Conservation (phyloP, 106 monocot species). For the Acorus gramineus region DNA sequence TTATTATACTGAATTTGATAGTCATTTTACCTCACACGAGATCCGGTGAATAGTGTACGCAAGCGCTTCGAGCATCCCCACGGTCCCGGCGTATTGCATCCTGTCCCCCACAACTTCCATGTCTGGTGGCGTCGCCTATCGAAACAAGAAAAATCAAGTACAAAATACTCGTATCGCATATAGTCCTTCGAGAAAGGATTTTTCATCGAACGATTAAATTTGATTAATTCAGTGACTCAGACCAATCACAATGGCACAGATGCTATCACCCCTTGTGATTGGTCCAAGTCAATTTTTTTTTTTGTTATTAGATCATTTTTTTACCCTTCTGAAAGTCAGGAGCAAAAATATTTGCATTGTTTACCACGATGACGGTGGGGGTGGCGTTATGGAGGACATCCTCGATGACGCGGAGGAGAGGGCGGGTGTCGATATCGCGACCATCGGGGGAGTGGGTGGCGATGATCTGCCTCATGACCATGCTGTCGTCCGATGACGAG, state of each 20-base stretch:
- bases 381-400: slow-evolving; percentile 42
- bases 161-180: neutral
- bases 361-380: slow-evolving; percentile 42
- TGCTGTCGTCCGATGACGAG: slow-evolving; percentile 50
- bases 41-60: slow-evolving; percentile 64
- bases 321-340: no score
- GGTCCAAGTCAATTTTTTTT: neutral
- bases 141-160: neutral
- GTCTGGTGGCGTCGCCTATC: slow-evolving; percentile 22
- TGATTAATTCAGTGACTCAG: no score
- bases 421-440: slow-evolving; percentile 38
- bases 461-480: slow-evolving; percentile 56
- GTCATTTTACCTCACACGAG: slow-evolving; percentile 42
- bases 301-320: neutral
- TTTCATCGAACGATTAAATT: no score
- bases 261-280: no score
- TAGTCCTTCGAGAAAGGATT: no score
- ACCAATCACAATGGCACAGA: no score
- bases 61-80: slow-evolving; percentile 36
- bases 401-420: slow-evolving; percentile 47
- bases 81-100: slow-evolving; percentile 6
- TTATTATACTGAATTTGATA: no score
- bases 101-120: slow-evolving; percentile 31
- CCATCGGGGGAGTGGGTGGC: slow-evolving; percentile 68
- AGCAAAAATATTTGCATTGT: neutral